These are phyloP conservation scores for Salix suchowensis DNA, from an alignment of 345 rosid genomes.

Conservation along the genomic window DNA sequence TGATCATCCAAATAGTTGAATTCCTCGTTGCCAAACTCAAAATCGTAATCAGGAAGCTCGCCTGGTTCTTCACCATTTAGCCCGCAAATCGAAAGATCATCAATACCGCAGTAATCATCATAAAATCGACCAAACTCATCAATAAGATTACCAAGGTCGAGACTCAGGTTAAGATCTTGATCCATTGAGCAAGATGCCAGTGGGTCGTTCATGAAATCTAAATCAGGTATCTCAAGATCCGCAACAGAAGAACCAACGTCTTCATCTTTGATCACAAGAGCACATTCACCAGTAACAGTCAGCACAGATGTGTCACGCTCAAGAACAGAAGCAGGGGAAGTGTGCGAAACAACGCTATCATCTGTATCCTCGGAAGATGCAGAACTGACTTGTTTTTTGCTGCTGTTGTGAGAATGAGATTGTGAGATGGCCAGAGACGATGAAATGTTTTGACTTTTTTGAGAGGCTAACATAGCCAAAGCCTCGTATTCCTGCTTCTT, in stretches of 20 bases:
- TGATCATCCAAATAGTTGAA: conserved; percentile 30
- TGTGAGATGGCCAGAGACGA: conserved; percentile 6
- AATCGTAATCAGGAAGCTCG: conserved; percentile 72
- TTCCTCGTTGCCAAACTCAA: conserved; percentile 46
- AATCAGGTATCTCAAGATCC: conserved; percentile 40
- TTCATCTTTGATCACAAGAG: conserved; percentile 12
- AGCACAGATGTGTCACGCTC: conserved; percentile 41
- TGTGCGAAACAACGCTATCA: conserved; percentile 48
- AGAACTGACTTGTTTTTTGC: background rate
- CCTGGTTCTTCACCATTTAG: conserved; percentile 40
- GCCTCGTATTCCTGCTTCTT: conserved; percentile 60
- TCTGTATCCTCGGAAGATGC: conserved; percentile 40
- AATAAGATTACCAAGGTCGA: conserved; percentile 39
- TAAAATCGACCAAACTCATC: conserved; percentile 44
- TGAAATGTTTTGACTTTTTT: conserved; percentile 19
- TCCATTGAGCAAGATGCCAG: conserved; percentile 27
- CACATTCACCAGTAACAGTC: conserved; percentile 13
- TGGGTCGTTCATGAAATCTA: conserved; percentile 42
- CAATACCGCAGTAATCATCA: conserved; percentile 55
- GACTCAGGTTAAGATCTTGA: conserved; percentile 35
- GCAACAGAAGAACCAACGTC: conserved; percentile 19
- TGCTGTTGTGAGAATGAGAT: conserved; percentile 8
- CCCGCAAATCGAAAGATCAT: conserved; percentile 49
- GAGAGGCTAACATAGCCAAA: conserved; percentile 23
- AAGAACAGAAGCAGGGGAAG: conserved; percentile 50